phyloP scores from a whole-genome alignment of 768 basidiomycete species.

The Tulasnella sp. region DNA sequence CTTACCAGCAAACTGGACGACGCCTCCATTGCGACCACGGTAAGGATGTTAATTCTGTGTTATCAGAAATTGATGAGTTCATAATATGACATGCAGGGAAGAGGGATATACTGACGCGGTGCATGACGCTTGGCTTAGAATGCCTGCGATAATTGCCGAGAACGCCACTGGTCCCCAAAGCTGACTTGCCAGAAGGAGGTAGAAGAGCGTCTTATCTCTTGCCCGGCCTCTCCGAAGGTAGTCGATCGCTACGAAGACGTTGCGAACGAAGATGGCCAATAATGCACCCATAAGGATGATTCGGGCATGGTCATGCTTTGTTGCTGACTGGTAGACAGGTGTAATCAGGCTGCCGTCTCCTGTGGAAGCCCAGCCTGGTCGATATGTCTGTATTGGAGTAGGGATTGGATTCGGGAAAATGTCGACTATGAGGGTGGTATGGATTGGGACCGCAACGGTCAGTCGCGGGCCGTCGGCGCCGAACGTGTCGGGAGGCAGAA shows the following conservation, averaged over 20 bases:
- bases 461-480: not conserved
- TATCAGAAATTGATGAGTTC: not conserved
- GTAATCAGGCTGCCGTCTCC: constrained; percentile 55
- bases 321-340: constrained; percentile 40
- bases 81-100: not conserved
- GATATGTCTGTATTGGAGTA: constrained; percentile 39
- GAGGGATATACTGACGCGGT: constrained; percentile 38
- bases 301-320: constrained; percentile 36
- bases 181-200: constrained; percentile 49
- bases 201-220: constrained; percentile 53
- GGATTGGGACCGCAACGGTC: constrained; percentile 2
- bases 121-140: constrained; percentile 42
- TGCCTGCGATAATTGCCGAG: constrained; percentile 41
- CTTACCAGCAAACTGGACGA: constrained; percentile 19
- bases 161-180: constrained; percentile 42
- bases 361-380: constrained; percentile 35
- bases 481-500: constrained; percentile 1
- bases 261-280: constrained; percentile 46
- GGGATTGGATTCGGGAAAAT: constrained; percentile 28
- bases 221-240: constrained; percentile 50
- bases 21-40: constrained; percentile 4
- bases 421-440: constrained; percentile 4
- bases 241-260: constrained; percentile 42
- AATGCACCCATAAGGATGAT: constrained; percentile 46
- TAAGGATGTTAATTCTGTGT: constrained; percentile 16